These are phyloP conservation scores for Gossypium schwendimanii DNA, from an alignment of 441 rosid species.

Conservation along the genomic window DNA sequence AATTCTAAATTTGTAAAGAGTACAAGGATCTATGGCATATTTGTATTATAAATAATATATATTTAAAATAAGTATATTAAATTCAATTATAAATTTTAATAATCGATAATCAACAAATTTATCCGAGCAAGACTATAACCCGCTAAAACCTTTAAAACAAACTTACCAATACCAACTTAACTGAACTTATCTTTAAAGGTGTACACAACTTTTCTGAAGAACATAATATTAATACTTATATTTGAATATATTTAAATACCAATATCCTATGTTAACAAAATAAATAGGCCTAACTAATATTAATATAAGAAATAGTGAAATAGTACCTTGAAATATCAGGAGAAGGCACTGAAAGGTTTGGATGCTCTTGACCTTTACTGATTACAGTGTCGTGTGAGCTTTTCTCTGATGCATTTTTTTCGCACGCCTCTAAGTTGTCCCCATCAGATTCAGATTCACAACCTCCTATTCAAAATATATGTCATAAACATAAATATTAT, in stretches of 20 bases:
- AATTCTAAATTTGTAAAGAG: no score
- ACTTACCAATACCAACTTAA: no score
- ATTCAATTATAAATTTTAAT: no score
- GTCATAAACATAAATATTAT: neutral
- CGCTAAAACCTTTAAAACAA: no score
- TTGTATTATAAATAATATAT: no score
- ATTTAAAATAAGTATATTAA: no score
- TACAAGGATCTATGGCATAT: no score
- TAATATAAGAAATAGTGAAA: conserved; percentile 4
- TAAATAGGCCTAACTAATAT: neutral
- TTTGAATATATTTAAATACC: neutral
- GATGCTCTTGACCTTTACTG: conserved; percentile 21
- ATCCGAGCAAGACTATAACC: no score
- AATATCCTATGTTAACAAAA: neutral
- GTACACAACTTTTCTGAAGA: no score
- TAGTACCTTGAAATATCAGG: conserved; percentile 26
- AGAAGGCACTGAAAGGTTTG: conserved; percentile 19
- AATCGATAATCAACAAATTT: no score
- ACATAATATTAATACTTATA: neutral
- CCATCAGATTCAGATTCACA: conserved; percentile 25
- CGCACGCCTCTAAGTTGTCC: conserved; percentile 18
- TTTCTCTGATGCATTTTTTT: conserved; percentile 19
- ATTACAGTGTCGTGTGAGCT: neutral
- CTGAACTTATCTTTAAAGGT: no score
- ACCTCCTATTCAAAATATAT: neutral